Base-by-base conservation (phyloP, 2,329 filamentous ascomycete species). In the Aspergillus sp. region DNA sequence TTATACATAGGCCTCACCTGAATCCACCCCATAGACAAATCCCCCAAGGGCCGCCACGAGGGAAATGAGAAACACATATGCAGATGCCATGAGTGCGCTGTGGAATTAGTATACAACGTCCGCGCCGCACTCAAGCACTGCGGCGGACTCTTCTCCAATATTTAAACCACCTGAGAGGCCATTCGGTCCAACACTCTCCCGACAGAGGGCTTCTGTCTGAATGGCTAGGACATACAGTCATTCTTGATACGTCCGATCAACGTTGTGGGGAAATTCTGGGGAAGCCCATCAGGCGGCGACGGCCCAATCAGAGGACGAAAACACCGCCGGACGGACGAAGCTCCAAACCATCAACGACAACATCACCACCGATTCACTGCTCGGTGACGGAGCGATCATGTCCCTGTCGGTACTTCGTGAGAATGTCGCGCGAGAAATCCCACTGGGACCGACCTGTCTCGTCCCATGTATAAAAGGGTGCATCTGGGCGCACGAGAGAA, bases 1-100 rank as follows among this genome's bases (percentile, higher is more conserved):
- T 41, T 10, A 11, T 14, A 5, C 32, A 23, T n/a, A 11, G 10
- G 13, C 4, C 31, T 5, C n/a, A 57, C 52, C 55, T 20, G 55
- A 52, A 14, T 57, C 55, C 11, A 57, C 52, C 13, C 55, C 55
- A 31, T 57, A 57, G 10, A 54, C 49, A 44, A 57, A 57, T 1
- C 55, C 55, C 17, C 55, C 55, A 4, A 55, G 31, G n/a, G 55
- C 55, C 13, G 53, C 55, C 23, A 57, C 55, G 6, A 49, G 45
- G 31, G 55, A 46, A 23, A 57, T 48, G 10, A 50, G 16, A 11
- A 57, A 20, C 13, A 57, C 50, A 32, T 53, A 53, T 34, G 36
- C 17, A 9, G 44, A 53, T n/a, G 23, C 46, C 54, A 56, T 56
- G 20, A n/a, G 42, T 21, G 42, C 19, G 23, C 3, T 4, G n/a